Conservation (phyloP, 352 stramenopile genomes). For the Phytopythium montanum region DNA sequence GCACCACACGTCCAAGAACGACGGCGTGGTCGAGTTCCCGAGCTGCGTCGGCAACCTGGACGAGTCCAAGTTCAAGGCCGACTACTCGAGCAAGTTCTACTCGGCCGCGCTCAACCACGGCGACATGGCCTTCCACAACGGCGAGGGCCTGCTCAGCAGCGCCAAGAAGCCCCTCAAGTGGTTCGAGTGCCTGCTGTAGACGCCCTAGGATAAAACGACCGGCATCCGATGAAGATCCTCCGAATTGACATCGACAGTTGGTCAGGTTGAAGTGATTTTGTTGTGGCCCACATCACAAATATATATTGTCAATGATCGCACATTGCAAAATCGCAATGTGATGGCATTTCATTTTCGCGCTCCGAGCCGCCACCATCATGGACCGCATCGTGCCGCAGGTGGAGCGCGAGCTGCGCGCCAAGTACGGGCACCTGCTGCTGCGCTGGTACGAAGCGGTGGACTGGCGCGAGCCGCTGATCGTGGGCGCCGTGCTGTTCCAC, state of each 20-base stretch:
- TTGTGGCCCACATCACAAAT: too few species aligned
- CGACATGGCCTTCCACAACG: conserved; percentile 54
- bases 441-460: conserved; percentile 82
- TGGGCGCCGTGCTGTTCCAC: conserved; percentile 56
- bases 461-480: conserved; percentile 73
- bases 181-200: conserved; percentile 48
- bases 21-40: conserved; percentile 59
- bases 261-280: too few species aligned
- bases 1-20: conserved; percentile 48
- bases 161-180: conserved; percentile 58
- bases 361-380: conserved; percentile 23
- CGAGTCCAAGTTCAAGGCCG: conserved; percentile 23
- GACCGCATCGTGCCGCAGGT: conserved; percentile 57
- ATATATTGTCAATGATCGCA: too few species aligned
- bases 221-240: too few species aligned
- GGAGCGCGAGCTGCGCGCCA: conserved; percentile 58
- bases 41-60: conserved; percentile 44
- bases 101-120: conserved; percentile 53
- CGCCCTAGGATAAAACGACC: too few species aligned
- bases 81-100: conserved; percentile 43
- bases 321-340: too few species aligned
- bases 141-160: conserved; percentile 43
- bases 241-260: too few species aligned
- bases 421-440: conserved; percentile 74
- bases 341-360: too few species aligned